Evolutionary conservation across 768 basidiomycete species (phyloP), one percentile per base, ranked within the genome.

Genomic region (Leccinum olivaceopallidum): DNA sequence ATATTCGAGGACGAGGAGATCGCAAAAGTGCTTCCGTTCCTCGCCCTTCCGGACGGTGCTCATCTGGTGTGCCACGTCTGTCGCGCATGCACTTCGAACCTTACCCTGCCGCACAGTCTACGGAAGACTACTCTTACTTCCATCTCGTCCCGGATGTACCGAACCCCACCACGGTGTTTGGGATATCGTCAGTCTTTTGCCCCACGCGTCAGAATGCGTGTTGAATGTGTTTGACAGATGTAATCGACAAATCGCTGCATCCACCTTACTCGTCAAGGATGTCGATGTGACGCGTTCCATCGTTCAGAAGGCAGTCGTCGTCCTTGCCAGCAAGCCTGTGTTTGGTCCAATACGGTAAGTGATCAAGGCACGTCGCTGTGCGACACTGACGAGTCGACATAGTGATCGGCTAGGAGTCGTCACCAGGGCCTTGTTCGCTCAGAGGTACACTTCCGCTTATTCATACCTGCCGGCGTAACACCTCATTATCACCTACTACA

Each of bases 281-380:
- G 79, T 84, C 2, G 95, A 97, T 63, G 92, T 98, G 18, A 98
- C 97, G 5, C 87, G 97, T 16, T 94, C 91, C 5, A 98, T 89
- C 9, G 97, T 99, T 0, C 97, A 99, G 74, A 99, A 98, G 72
- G 95, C 97, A 0, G 92, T 99, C 4, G 94, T 98, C 0, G 92
- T 99, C 3, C 80, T 99, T 37, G 95, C 94, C 4, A 85, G 89
- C 13, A 91, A 92, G 69, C 94, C 94, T 0, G 84, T 95, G 2
- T 96, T 96, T 69, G 97, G 97, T 13, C 94, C 94, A 10, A 93
- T 98, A 75, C 85, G 95, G 89, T 90, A 48, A 39, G 76, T 66
- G 28, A 10, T 14, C 22, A 47, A 32, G 37, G 2, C 2, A 20
- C 58, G 9, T 39, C 20, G 7, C 28, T 50, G 36, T 36, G 16